Base-by-base conservation (phyloP, 179 eudicot species). In the Sideroxylon spinosum region DNA sequence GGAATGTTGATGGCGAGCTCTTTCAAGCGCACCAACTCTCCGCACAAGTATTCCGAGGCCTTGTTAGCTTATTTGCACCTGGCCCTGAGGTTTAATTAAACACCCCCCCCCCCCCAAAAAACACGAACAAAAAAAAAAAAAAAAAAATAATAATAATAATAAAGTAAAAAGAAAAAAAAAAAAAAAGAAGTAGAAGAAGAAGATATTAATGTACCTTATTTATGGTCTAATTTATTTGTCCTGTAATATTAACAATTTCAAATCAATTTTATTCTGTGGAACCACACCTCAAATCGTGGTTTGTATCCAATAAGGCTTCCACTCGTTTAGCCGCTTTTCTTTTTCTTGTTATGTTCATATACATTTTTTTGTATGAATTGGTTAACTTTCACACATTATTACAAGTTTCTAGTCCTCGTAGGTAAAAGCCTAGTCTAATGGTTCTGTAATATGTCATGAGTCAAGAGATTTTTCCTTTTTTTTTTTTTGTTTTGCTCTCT, bases 1-100 rank as follows among this genome's bases (percentile, higher is more conserved):
- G 99, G 99, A 96, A 96, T 70, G 84, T 96, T 81, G 99, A 96
- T 26, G 99, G 99, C 2, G 99, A 96, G 86, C 67, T 94, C 75
- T 87, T 96, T 74, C 85, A 67, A 75, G 99, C 98, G 28, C 96
- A 94, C 76, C 87, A 94, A 82, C 87, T 96, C 56, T 96, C 99
- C 2, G 99, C 92, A 29, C 99, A 94, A 89, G 99, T 96, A 60
- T 88, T 92, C 13, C 94, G 98, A 12, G 97, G 99, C 71, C 97
- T 96, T 44, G 68, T 96, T 77, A 90, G 89, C 88, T 90, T 96
- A 85, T 96, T 96, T 80, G 99, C 98, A 48, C 62, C 93, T 53
- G 99, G 99, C 59, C 98, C 98, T 60, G 90, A 90, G 81, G 94
- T 81, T 46, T 93, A 85, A 74, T 78, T 7, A 65, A 59, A 9